Evolutionary conservation across 2,329 filamentous ascomycete genomes (phyloP), one percentile per base, ranked within the genome.

Genomic region (Colletotrichum tropicale): DNA sequence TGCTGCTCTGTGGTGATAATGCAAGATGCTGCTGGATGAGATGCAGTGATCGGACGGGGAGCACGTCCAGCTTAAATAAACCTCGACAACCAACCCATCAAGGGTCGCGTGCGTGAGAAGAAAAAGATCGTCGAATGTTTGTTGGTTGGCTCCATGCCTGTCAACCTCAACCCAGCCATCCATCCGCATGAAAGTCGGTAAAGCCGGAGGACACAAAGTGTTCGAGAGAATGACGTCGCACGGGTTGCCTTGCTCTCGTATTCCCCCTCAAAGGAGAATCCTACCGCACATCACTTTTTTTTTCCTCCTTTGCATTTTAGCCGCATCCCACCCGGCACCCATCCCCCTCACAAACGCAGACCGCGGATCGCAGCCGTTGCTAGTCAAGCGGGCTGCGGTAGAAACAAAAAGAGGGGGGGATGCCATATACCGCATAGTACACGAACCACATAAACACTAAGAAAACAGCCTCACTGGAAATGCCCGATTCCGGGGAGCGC

Each of bases 171-270:
- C 32, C 68, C 55, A 24, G 26, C 24, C 36, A 61, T 48, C 62
- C 34, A 52, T 32, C n/a, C 34, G 58, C 58, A 74, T 66, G 38
- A 77, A 75, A 69, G 68, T 66, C 68, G 75, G 75, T 72, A 64
- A 75, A 18, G 43, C 71, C 62, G 66, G 66, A 48, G 55, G 43
- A 55, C 28, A 38, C 52, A 36, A n/a, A 18, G n/a, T 26, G 24
- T 32, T 26, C 6, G 21, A 28, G 34, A 48, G 70, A 65, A 66
- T 77, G 75, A 76, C 72, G 75, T 77, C 68, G 75, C 65, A 77
- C 68, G 38, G n/a, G 65, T 61, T 21, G 52, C 32, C 66, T 58
- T 52, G 43, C 43, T 60, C 75, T 77, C 75, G 75, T 77, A 76
- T 72, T 71, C 34, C 52, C 56, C 34, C 48, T 62, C 18, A 15